Base-by-base conservation (phyloP, 1,284 basidiomycete species). In the Marasmius oreades region DNA sequence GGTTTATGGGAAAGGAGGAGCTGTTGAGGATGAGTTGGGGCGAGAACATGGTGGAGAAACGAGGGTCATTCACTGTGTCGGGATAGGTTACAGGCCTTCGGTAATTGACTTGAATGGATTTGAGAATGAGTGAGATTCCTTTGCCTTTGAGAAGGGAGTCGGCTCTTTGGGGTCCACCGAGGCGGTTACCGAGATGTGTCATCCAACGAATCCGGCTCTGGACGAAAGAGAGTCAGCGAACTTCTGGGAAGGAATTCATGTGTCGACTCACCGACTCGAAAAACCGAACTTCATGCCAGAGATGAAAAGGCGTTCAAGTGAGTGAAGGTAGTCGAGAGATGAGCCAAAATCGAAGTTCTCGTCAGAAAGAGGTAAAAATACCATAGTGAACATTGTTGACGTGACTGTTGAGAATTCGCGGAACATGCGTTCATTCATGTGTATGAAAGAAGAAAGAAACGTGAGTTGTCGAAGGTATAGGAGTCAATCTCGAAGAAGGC, bases 321-420 rank as follows among this genome's bases (percentile, higher is more conserved):
- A 33, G 24, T 36, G 4, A n/a, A 22, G 18, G 5, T 39, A 46
- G 39, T 16, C n/a, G 24, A 16, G 2, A n/a, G 10, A 26, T 50
- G 47, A 43, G 23, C 16, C 37, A 24, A 34, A 43, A 33, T 14
- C 16, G 36, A 26, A 48, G 20, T 33, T n/a, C 11, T 24, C 28
- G 39, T 24, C 53, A 26, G 24, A 43, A 16, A 45, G n/a, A 18
- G 26, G 24, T 37, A 34, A 39, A 66, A 75, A 55, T 64, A 89
- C 87, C 71, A 64, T 91, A 90, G 57, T 80, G 81, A 20, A 81
- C 85, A 62, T 91, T 91, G 62, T 90, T 90, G 26, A 90, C 86
- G 63, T 91, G 88, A 65, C 88, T 90, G 55, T 14, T 23, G 51
- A 11, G 31, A 44, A 18, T n/a, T 20, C 45, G 22, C 42, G 11